Base-by-base conservation (phyloP, 768 basidiomycete genomes). In the Mycena capillaripes region DNA sequence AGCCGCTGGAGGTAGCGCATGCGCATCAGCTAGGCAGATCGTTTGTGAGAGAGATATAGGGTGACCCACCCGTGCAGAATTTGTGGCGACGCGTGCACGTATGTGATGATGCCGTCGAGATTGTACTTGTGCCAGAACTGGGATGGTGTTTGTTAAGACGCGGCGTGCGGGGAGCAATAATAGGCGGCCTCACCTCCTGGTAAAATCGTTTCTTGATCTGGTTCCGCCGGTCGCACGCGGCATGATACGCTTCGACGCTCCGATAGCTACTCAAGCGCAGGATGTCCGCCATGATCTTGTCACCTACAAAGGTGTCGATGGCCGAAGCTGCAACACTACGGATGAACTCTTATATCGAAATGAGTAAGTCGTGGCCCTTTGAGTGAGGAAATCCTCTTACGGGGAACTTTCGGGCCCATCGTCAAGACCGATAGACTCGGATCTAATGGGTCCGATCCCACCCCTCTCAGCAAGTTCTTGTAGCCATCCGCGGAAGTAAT, bases 111-210 rank as follows among this genome's bases (percentile, higher is more conserved):
- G 2, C 72, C 67, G 50, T 73, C 72, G 21, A 73, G 63, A 1
- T 69, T 34, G 40, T 73, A 46, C 42, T 73, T 65, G 8, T 50
- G 23, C 72, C 72, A 73, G 30, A 73, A 42, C 71, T 73, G 36
- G 7, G 38, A 1, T 4, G 17, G 25, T 12, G 16, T 10, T 12
- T 6, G 63, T 58, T 17, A 53, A 21, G 56, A 34, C 17, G 3
- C 32, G 1, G 21, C 34, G 17, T 21, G 5, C 32, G 8, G 11
- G 17, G 10, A 23, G 10, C 27, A 23, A 4, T 14, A 59, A 21
- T 14, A 42, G 21, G 36, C 48, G 10, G 9, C 12, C 66, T 16
- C 25, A 73, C 71, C 66, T 64, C 60, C n/a, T 46, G 29, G 14
- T 65, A 58, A 25, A 73, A 73, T 17, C n/a, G 3, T 27, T 53